Evolutionary conservation across 352 stramenopile species (phyloP).

Genomic region (Globisporangium takayamanum): DNA sequence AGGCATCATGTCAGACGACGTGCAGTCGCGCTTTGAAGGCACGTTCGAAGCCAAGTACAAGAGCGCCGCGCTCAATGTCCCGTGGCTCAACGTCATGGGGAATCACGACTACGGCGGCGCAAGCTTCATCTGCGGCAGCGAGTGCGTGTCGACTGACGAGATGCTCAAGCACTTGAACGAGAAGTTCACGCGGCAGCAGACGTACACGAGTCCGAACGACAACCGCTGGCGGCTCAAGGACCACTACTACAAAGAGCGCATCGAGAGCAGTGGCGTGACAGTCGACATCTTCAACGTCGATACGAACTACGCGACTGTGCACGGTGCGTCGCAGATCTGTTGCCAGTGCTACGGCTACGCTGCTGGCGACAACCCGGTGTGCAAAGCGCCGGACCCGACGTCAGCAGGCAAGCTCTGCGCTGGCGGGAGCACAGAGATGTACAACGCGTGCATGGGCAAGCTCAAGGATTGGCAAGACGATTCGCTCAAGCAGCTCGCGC

Average conservation of each 20-base stretch:
- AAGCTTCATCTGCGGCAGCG: slow-evolving; percentile 47
- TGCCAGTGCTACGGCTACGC: slow-evolving; percentile 75
- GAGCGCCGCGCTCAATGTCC: background rate
- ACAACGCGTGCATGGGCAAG: slow-evolving; percentile 51
- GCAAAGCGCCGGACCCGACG: slow-evolving; percentile 30
- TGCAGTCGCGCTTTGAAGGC: slow-evolving; percentile 52
- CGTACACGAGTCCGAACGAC: slow-evolving; percentile 56
- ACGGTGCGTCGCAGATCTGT: slow-evolving; percentile 60
- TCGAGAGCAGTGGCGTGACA: slow-evolving; percentile 26
- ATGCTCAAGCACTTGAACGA: slow-evolving; percentile 58
- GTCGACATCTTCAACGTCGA: slow-evolving; percentile 76
- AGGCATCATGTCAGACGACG: slow-evolving; percentile 52
- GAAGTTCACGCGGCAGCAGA: slow-evolving; percentile 55
- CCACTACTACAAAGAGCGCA: slow-evolving; percentile 53
- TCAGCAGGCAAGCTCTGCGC: slow-evolving; percentile 30
- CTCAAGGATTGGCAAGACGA: slow-evolving; percentile 51
- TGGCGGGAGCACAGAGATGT: slow-evolving; percentile 46
- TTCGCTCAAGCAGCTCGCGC: slow-evolving; percentile 42
- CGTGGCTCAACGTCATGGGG: slow-evolving; percentile 60
- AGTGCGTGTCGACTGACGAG: slow-evolving; percentile 46
- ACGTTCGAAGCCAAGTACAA: slow-evolving; percentile 64
- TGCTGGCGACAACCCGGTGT: slow-evolving; percentile 27
- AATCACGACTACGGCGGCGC: slow-evolving; percentile 67
- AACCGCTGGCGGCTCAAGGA: slow-evolving; percentile 57
- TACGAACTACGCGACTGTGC: slow-evolving; percentile 48